Evolutionary conservation across 1,139 yeast species (phyloP), one percentile per base, ranked within the genome.

Genomic region (Spathaspora sp.): DNA sequence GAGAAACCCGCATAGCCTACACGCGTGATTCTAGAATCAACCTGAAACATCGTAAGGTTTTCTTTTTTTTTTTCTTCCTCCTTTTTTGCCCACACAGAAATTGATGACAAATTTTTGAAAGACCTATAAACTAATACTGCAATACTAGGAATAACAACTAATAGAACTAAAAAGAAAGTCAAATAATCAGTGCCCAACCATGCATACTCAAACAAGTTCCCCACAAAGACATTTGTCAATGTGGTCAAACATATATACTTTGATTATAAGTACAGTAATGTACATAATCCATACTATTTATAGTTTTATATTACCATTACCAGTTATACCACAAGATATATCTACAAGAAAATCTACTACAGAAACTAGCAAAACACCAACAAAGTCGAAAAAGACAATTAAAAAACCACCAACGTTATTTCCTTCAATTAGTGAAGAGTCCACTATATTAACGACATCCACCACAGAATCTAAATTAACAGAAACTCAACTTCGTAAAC

Each of bases 321-420:
- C 25, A 17, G 31, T 39, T n/a, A 27, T 39, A 39, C 42, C 42
- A 11, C 18, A 17, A 27, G 36, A 39, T 26, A 15, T 25, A 11
- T 17, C 42, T 6, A 17, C 31, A 7, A 38, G 29, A 7, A 23
- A 8, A 2, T 16, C 17, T 2, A 2, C 39, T 3, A 13, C n/a
- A n/a, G n/a, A n/a, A n/a, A n/a, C 27, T 6, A 25, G 23, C 23
- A 20, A 15, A 18, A n/a, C 25, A 6, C 6, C 18, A 3, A 4
- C 24, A n/a, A 39, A 16, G 13, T 10, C 29, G 9, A 23, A 24
- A 18, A 24, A 25, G 20, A 15, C 34, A 24, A 20, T 20, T 7
- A 38, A 38, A n/a, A 41, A 36, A 25, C 31, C 23, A 38, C 8
- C 43, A 3, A 15, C 38, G 4, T 41, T 41, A 31, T 41, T 41